Base-by-base conservation (phyloP, 73 alveolate genomes). In the Stentor coeruleus region DNA sequence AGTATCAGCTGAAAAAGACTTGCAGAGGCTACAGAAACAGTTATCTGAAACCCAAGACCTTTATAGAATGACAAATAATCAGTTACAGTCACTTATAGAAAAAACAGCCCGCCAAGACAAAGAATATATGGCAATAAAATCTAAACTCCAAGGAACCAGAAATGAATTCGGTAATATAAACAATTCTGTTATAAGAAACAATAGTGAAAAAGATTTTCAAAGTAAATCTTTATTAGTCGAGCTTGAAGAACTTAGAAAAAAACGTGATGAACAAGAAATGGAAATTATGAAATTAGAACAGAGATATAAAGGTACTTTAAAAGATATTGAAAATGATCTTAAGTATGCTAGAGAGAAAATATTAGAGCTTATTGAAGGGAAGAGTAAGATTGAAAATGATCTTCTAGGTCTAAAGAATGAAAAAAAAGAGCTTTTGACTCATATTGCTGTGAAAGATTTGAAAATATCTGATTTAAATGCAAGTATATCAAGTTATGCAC, bases 191-290 rank as follows among this genome's bases (percentile, higher is more conserved):
- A 26, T 66, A 26, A 66, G 37, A 2, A 20, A 66, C 40, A 28
- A 37, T 28, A 33, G 49, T 66, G 79, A 66, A 20, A 66, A 31
- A 66, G 79, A 66, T 20, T 66, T 66, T 33, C 42, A 26, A 26
- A 20, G 15, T 66, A 66, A 66, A 66, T 28, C n/a, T 26, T 26
- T 66, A 20, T 33, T 66, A 1, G 37, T 66, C 2, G 79, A 66
- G 33, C n/a, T 66, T 20, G 79, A 66, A 66, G 79, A 66, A 66
- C 41, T 66, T 11, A 66, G 37, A 66, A 66, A 66, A 66, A 66
- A 66, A 31, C n/a, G 79, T 28, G 37, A 66, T 2, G 79, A 66
- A 2, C 79, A 66, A 33, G 79, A 66, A 20, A 20, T 66, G n/a
- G 79, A 66, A 31, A 2, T 26, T 20, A 66, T 28, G 15, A 66